These are phyloP conservation scores for Pseudogymnoascus sp. DNA, from an alignment of 2,329 filamentous ascomycete genomes.

Conservation along the genomic window DNA sequence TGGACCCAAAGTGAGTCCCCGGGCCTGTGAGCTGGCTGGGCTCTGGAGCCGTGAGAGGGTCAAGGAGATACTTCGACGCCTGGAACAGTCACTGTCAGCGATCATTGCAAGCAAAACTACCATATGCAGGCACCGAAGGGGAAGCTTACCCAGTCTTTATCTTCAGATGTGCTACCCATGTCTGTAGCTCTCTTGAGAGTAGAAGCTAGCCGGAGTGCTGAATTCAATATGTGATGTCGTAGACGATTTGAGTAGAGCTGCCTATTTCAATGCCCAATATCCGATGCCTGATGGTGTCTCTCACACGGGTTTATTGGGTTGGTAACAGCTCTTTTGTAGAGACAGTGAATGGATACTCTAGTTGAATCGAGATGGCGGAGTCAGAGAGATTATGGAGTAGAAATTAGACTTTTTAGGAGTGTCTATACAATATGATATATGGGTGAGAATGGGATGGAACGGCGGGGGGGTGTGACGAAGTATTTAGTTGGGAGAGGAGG, in stretches of 20 bases:
- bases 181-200: neutral
- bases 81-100: conserved; percentile 30
- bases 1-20: conserved; percentile 41
- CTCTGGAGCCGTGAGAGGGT: conserved; percentile 62
- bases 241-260: neutral
- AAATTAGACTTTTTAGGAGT: neutral
- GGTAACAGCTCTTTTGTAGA: neutral
- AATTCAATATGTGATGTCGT: neutral
- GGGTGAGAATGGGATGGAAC: neutral
- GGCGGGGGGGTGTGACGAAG: neutral
- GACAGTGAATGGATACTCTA: conserved; percentile 2
- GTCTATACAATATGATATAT: conserved; percentile 7
- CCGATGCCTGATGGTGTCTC: neutral
- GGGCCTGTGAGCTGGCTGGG: conserved; percentile 62
- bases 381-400: conserved; percentile 2
- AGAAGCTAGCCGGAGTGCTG: neutral
- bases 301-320: neutral
- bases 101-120: neutral
- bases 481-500: neutral
- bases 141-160: conserved; percentile 12
- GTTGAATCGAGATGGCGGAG: conserved; percentile 7
- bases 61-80: conserved; percentile 62
- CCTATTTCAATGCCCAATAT: neutral
- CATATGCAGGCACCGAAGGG: neutral
- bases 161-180: neutral